A percentile compares a stretch with the other conserved stretches of the same genome.
phyloP scores from a whole-genome alignment of 192 early-diverging fungal species.

The Backusella parvicylindrica region DNA sequence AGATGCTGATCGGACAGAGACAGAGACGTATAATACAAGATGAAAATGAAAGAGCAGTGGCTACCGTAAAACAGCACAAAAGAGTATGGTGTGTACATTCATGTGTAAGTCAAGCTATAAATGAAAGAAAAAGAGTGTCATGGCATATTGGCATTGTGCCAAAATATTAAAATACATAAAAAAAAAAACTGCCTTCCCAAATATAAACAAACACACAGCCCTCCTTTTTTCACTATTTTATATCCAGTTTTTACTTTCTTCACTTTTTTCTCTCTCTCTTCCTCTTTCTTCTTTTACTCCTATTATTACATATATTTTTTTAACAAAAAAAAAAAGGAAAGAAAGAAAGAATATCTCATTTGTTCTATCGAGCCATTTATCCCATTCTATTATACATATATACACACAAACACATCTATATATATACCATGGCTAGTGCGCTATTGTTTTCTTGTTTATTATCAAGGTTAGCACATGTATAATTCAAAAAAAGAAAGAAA shows the following conservation, averaged over 20 bases:
- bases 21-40: slow-evolving; percentile 1
- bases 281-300: not conserved
- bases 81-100: slow-evolving; percentile 32
- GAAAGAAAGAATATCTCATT: too few species aligned
- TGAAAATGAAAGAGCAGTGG: slow-evolving; percentile 18
- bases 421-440: slow-evolving; percentile 1
- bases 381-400: not conserved
- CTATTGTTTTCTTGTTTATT: slow-evolving; percentile 2
- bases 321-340: too few species aligned
- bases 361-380: not conserved
- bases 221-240: not conserved
- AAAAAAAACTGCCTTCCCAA: not conserved
- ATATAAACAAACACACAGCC: not conserved
- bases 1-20: not conserved
- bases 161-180: slow-evolving; percentile 15
- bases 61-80: slow-evolving; percentile 18
- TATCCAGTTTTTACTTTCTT: not conserved
- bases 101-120: not conserved
- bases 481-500: not conserved
- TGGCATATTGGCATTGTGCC: slow-evolving; percentile 37
- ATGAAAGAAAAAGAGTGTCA: slow-evolving; percentile 2
- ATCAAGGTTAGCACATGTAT: not conserved
- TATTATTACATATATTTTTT: not conserved
- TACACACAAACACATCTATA: not conserved
- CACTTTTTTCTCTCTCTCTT: not conserved